Conservation (phyloP, 148 eudicot species). For the Rhododendron griersonianum region DNA sequence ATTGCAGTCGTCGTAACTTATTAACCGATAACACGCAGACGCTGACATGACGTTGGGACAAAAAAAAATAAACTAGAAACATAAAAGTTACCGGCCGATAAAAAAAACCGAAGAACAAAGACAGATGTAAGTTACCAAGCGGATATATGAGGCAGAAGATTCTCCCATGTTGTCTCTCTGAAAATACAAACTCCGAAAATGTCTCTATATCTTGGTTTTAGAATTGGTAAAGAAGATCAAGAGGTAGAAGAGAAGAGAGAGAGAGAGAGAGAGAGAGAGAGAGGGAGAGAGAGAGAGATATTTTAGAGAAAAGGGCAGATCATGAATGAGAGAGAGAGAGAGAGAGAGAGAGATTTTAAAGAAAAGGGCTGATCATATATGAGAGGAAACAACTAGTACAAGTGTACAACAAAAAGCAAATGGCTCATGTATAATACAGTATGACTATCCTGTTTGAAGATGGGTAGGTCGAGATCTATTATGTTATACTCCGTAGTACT, state of each 20-base stretch:
- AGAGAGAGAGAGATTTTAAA: background rate
- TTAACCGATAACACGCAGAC: no score
- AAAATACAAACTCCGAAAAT: background rate
- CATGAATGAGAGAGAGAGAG: background rate
- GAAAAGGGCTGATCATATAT: background rate
- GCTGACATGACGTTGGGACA: background rate
- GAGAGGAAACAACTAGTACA: background rate
- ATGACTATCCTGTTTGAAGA: background rate
- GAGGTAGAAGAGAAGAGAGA: background rate
- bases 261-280: background rate
- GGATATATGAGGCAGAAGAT: conserved; percentile 35
- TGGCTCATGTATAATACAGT: background rate
- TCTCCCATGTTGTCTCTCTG: conserved; percentile 19
- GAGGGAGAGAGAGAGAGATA: background rate
- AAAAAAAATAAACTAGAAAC: background rate
- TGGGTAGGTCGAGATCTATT: background rate
- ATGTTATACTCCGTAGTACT: background rate
- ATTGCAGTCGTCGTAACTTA: no score
- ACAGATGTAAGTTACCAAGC: conserved; percentile 15
- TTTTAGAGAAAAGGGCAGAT: background rate
- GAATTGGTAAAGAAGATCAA: background rate
- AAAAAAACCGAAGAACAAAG: background rate
- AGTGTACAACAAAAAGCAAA: background rate
- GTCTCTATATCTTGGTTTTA: background rate
- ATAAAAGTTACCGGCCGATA: background rate